Evolutionary conservation across 2,329 filamentous ascomycete species (phyloP), one percentile per base, ranked within the genome.

Genomic region (Dothistroma pini): DNA sequence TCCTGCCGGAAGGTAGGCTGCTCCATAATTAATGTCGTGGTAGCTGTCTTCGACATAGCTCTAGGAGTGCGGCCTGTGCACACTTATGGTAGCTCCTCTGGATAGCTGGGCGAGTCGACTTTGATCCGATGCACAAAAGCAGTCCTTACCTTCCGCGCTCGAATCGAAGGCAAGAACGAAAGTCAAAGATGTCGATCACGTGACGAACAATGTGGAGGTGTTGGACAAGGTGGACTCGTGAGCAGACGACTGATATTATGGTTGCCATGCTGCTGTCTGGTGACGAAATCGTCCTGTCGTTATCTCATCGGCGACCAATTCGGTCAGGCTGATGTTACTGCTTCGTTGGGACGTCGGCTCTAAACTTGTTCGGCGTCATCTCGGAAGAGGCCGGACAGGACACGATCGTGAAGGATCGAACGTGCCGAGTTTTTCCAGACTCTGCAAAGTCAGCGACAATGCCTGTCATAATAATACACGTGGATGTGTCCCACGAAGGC

Each of bases 281-380:
- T 51, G 48, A 25, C 21, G 22, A 5, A 51, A n/a, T 19, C 8
- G 25, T 14, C 16, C 21, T 25, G 48, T 31, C 48, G 29, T 51
- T 50, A 50, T 57, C 54, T 49, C n/a, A 21, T 56, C 47, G 41
- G 31, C 41, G n/a, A 57, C 53, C 53, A 34, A 55, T 55, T 12
- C 34, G 53, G 53, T 22, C 21, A 25, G 21, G 48, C 21, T 29
- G 4, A 19, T 14, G 4, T 16, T 44, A 44, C 21, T 29, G 21
- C 29, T 25, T 51, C 48, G 48, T 29, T 51, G 48, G 25, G 21
- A 51, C 48, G 19, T 49, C 44, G 44, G 44, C 12, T 19, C 44
- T 38, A n/a, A 51, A 51, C 48, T 31, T 29, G 21, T 12, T 55
- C 53, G 53, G 53, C 32, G 16, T n/a, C 53, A 44, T 25, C 31